A percentile compares a stretch with the other conserved stretches of the same genome.
phyloP scores from a whole-genome alignment of 208 protist genomes.

The Herpetomonas muscarum region DNA sequence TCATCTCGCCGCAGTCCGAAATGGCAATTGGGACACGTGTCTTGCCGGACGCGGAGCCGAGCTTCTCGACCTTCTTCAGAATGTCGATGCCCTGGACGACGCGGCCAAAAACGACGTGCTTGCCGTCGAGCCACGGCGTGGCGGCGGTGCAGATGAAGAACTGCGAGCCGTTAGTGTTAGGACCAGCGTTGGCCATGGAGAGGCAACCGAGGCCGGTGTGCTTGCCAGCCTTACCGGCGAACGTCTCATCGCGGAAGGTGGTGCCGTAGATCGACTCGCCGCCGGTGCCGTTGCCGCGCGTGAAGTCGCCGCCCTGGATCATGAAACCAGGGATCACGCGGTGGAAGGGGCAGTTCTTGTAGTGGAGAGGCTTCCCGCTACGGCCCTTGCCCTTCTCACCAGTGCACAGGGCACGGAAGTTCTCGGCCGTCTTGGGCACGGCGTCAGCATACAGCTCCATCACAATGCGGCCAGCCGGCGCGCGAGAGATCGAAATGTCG shows the following conservation, averaged over 20 bases:
- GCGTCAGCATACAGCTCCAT: constrained; percentile 92
- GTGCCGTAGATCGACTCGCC: constrained; percentile 98
- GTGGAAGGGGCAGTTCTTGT: constrained; percentile 96
- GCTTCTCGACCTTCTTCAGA: constrained; percentile 74
- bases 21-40: constrained; percentile 61
- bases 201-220: constrained; percentile 92
- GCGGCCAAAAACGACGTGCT: constrained; percentile 96
- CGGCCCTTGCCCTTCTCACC: constrained; percentile 87
- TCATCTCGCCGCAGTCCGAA: constrained; percentile 76
- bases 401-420: constrained; percentile 91
- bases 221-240: constrained; percentile 91
- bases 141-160: constrained; percentile 92
- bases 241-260: constrained; percentile 96
- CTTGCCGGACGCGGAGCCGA: constrained; percentile 70
- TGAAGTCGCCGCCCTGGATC: constrained; percentile 98
- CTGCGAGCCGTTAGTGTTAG: constrained; percentile 97
- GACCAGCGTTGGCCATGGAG: constrained; percentile 98
- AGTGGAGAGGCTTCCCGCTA: constrained; percentile 94
- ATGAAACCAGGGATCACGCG: constrained; percentile 96
- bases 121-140: constrained; percentile 89
- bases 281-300: constrained; percentile 93
- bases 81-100: constrained; percentile 86
- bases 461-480: constrained; percentile 71
- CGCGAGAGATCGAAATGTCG: constrained; percentile 71
- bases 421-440: constrained; percentile 92